Evolutionary conservation across 129 eudicot species (phyloP).

Genomic region (Flaveria bidentis): DNA sequence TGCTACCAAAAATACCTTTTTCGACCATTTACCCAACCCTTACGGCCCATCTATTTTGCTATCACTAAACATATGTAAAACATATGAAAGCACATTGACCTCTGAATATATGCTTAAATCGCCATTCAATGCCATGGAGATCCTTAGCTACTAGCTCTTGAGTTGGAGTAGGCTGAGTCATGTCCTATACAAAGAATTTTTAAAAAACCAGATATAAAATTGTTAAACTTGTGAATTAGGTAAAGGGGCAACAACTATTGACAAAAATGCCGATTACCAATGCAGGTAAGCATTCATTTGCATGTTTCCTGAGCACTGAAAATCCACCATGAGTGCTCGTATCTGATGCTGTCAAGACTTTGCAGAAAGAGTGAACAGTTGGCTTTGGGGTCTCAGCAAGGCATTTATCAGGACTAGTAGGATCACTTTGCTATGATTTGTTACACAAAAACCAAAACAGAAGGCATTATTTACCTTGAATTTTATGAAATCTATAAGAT

Average conservation of each 20-base stretch:
- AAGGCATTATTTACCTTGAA: slow-evolving; percentile 5
- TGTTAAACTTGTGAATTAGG: neutral
- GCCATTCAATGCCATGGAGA: slow-evolving; percentile 85
- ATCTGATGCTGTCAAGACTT: slow-evolving; percentile 92
- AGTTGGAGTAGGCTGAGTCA: slow-evolving; percentile 78
- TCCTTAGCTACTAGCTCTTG: slow-evolving; percentile 91
- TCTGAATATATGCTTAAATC: slow-evolving; percentile 88
- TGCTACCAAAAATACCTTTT: neutral
- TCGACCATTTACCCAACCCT: neutral
- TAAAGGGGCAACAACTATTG: neutral
- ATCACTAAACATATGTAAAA: neutral
- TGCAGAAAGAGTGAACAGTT: slow-evolving; percentile 76
- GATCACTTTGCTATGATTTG: slow-evolving; percentile 67
- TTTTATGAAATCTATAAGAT: neutral
- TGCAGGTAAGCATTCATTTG: slow-evolving; percentile 85
- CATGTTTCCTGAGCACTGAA: slow-evolving; percentile 87
- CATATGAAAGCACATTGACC: slow-evolving; percentile 41
- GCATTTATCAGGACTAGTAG: slow-evolving; percentile 52
- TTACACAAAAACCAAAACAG: slow-evolving; percentile 9
- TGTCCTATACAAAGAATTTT: slow-evolving; percentile 51
- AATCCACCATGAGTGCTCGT: slow-evolving; percentile 97
- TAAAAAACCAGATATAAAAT: neutral
- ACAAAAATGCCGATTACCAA: slow-evolving; percentile 45
- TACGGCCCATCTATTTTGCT: neutral
- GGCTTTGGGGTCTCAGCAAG: slow-evolving; percentile 59